Base-by-base conservation (phyloP, 2,329 filamentous ascomycete genomes). In the Colletotrichum spinosum region DNA sequence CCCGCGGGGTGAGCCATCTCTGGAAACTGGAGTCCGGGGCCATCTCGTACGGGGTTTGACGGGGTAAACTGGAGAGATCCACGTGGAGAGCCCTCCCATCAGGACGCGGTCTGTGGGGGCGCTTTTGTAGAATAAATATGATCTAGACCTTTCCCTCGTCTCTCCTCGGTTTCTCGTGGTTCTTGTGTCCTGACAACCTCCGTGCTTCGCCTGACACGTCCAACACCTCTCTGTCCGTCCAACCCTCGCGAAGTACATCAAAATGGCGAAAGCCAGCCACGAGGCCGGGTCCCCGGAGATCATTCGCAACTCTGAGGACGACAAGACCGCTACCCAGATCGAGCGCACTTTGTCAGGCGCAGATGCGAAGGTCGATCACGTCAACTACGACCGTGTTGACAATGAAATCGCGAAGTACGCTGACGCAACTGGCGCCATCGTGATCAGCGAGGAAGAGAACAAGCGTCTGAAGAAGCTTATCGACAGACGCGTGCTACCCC, bases 341-440 rank as follows among this genome's bases (percentile, higher is more conserved):
- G 74, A 76, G 51, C 71, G 71, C 8, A 39, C 52, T 11, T 48
- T 39, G 10, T 68, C 65, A 41, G 55, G 55, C 38, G 46, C 55
- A 13, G 52, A 65, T 41, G 57, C 64, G 48, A 65, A 65, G 12
- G 38, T 35, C 45, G 51, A 62, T 39, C 56, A 62, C 49, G 56
- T 66, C 49, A 64, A 64, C 38, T 67, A 59, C 44, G 66, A 56
- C 42, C 39, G 60, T 56, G 83, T 93, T 58, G 91, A 94, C 77
- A 81, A 84, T 60, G 91, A 93, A 77, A 80, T 94, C 42, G 88
- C 90, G 54, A 86, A 89, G 74, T 94, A 94, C 78, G 86, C 87
- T 34, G 82, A 83, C 15, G 82, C 83, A 13, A 51, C 46, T 11
- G 55, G 55, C 37, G n/a, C 11, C 11, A 54, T 74, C 33, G 67